Percentiles rank a stretch among this genome's conserved stretches.
phyloP scores from a whole-genome alignment of 2,329 filamentous ascomycete species.

The Pseudogymnoascus sp. region DNA sequence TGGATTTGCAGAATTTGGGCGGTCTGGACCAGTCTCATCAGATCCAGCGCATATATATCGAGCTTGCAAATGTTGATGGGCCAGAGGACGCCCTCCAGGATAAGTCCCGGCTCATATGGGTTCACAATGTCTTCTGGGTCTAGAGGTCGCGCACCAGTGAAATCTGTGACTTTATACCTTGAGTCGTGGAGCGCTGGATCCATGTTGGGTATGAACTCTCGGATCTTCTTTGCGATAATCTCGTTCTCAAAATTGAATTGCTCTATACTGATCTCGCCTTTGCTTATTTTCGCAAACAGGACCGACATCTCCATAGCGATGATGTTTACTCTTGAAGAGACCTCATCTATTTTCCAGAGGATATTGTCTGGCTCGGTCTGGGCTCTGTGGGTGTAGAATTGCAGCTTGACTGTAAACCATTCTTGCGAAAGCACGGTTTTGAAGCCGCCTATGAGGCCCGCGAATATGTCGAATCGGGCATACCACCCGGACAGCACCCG shows the following conservation, averaged over 20 bases:
- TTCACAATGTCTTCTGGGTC: conserved; percentile 62
- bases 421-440: conserved; percentile 64
- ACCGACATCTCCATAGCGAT: conserved; percentile 74
- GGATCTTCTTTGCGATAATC: conserved; percentile 40
- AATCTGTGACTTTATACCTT: conserved; percentile 54
- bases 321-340: conserved; percentile 58
- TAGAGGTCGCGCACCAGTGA: conserved; percentile 44
- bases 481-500: conserved; percentile 83
- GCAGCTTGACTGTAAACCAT: conserved; percentile 53
- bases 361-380: conserved; percentile 53
- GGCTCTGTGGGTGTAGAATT: conserved; percentile 54
- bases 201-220: conserved; percentile 47
- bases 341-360: conserved; percentile 58
- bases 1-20: conserved; percentile 43
- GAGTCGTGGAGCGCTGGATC: conserved; percentile 55
- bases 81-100: conserved; percentile 66
- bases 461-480: conserved; percentile 75
- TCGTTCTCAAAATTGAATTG: conserved; percentile 58
- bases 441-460: conserved; percentile 73
- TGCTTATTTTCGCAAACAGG: conserved; percentile 62
- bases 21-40: conserved; percentile 71
- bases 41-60: conserved; percentile 69
- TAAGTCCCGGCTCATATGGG: conserved; percentile 59
- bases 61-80: conserved; percentile 65
- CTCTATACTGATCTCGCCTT: conserved; percentile 54